phyloP scores from a whole-genome alignment of 495 filamentous ascomycete species.

The Lophiostoma macrostomum region DNA sequence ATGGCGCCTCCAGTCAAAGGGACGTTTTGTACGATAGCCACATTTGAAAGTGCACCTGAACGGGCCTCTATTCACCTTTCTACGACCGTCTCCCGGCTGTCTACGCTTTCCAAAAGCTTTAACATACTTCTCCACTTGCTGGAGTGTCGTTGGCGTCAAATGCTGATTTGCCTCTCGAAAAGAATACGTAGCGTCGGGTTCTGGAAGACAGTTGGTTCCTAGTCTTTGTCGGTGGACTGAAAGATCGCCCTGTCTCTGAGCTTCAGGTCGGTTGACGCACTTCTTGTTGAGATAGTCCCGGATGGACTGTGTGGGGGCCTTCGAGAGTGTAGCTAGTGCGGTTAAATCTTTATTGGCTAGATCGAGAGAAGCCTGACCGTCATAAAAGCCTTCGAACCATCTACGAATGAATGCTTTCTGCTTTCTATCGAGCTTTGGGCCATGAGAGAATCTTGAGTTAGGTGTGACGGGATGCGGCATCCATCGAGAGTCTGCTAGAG shows the following conservation, averaged over 20 bases:
- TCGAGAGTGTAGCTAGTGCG: constrained; percentile 18
- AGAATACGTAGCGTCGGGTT: constrained; percentile 4
- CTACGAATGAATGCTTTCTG: constrained; percentile 18
- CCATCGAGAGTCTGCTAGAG: no score
- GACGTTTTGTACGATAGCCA: constrained; percentile 26
- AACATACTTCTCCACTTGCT: constrained; percentile 22
- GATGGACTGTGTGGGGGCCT: constrained; percentile 4
- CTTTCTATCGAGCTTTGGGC: background rate
- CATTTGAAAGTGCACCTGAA: constrained; percentile 27
- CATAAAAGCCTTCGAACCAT: constrained; percentile 8
- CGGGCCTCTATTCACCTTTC: constrained; percentile 20
- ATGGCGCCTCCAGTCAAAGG: constrained; percentile 30
- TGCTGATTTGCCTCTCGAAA: constrained; percentile 11
- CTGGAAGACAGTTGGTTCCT: background rate
- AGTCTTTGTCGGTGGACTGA: background rate
- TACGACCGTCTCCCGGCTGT: constrained; percentile 20
- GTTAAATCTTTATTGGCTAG: constrained; percentile 12
- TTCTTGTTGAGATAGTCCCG: constrained; percentile 17
- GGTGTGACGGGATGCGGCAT: background rate
- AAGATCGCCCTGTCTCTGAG: background rate
- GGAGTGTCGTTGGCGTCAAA: constrained; percentile 5
- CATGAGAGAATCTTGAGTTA: background rate
- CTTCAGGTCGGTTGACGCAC: background rate
- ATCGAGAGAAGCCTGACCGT: background rate
- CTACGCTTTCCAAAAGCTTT: constrained; percentile 8